Evolutionary conservation across 495 filamentous ascomycete genomes (phyloP).

Genomic region (Penicillium riverlandense): DNA sequence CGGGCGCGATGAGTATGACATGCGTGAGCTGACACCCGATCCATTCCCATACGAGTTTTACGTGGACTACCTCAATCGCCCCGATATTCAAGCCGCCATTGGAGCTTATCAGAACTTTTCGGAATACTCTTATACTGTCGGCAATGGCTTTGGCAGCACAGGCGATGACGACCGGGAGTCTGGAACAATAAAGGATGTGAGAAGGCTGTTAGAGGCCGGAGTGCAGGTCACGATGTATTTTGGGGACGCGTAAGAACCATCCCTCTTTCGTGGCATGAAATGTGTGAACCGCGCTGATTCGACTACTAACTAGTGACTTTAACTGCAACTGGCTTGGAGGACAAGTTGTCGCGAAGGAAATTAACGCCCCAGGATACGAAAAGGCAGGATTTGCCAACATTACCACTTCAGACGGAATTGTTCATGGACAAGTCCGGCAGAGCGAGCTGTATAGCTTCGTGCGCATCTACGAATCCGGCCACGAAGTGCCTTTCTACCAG

Average conservation of each 20-base stretch:
- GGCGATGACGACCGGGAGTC: constrained; percentile 50
- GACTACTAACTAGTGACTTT: constrained; percentile 35
- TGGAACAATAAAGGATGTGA: constrained; percentile 42
- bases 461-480: constrained; percentile 63
- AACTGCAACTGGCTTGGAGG: constrained; percentile 56
- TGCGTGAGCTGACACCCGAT: constrained; percentile 49
- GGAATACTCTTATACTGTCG: constrained; percentile 36
- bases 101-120: constrained; percentile 54
- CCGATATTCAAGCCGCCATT: constrained; percentile 48
- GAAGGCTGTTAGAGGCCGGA: constrained; percentile 41
- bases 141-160: constrained; percentile 42
- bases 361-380: constrained; percentile 38
- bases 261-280: not conserved
- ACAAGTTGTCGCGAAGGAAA: constrained; percentile 41
- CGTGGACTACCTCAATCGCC: constrained; percentile 50
- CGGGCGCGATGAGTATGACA: constrained; percentile 53
- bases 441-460: constrained; percentile 63
- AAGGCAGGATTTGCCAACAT: constrained; percentile 49
- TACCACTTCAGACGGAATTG: constrained; percentile 45
- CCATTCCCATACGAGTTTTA: constrained; percentile 57
- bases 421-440: constrained; percentile 61
- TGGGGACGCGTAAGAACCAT: constrained; percentile 42
- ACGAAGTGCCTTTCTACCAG: constrained; percentile 66
- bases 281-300: not conserved
- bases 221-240: constrained; percentile 49